phyloP scores from a whole-genome alignment of 139 green algal genomes.

The Eudorina sp. region DNA sequence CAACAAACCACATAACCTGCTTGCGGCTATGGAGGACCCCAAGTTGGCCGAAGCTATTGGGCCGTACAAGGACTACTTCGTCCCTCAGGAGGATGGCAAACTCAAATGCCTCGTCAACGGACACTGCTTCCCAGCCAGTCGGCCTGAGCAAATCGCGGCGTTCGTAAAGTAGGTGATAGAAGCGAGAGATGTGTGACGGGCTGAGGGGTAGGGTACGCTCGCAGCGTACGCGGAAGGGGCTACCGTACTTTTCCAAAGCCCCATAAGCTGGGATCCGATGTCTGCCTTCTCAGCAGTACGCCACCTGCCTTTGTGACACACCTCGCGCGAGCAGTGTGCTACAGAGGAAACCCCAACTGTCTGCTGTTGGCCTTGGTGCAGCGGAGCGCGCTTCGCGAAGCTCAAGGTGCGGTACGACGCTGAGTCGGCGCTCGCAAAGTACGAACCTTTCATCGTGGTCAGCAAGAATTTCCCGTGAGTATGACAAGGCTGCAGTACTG shows the following conservation, averaged over 20 bases:
- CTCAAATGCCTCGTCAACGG: constrained; percentile 68
- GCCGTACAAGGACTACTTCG: constrained; percentile 52
- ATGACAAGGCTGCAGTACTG: too few relatives aligned
- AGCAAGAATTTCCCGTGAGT: constrained; percentile 84
- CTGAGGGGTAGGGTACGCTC: too few relatives aligned
- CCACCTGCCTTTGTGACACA: too few relatives aligned
- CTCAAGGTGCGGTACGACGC: constrained; percentile 64
- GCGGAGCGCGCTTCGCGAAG: constrained; percentile 58
- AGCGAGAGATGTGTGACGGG: too few relatives aligned
- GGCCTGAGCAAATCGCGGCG: constrained; percentile 39
- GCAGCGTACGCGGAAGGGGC: too few relatives aligned
- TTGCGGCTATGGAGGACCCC: too few relatives aligned
- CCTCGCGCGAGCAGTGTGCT: too few relatives aligned
- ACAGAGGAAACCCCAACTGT: too few relatives aligned
- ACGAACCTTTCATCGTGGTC: constrained; percentile 82
- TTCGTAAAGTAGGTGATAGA: constrained; percentile 58
- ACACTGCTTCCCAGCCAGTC: constrained; percentile 56
- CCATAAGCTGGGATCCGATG: too few relatives aligned
- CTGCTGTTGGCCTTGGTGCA: neutral
- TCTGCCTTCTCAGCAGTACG: too few relatives aligned
- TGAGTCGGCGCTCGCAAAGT: constrained; percentile 70
- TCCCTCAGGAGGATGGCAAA: constrained; percentile 53
- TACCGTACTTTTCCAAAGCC: too few relatives aligned
- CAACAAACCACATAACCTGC: too few relatives aligned
- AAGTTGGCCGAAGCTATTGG: constrained; percentile 30